phyloP scores from a whole-genome alignment of 2,329 filamentous ascomycete species.

The Diaporthe batatas region DNA sequence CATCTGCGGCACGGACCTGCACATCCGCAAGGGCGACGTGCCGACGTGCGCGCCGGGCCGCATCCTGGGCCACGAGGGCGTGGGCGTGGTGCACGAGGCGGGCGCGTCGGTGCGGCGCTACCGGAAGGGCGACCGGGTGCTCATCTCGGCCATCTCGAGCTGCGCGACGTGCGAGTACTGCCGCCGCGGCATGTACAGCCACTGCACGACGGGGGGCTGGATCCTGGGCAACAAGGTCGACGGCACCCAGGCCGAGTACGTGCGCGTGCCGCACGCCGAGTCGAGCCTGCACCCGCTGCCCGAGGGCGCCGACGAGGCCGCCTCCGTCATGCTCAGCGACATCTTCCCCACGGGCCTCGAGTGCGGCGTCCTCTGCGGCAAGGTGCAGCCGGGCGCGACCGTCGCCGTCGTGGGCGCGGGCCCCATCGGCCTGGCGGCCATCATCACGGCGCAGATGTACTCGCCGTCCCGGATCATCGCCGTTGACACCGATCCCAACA shows the following conservation, averaged over 20 bases:
- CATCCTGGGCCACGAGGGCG: slow-evolving; percentile 67
- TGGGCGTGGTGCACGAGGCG: slow-evolving; percentile 61
- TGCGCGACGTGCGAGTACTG: slow-evolving; percentile 67
- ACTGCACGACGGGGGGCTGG: slow-evolving; percentile 68
- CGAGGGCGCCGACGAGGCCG: slow-evolving; percentile 54
- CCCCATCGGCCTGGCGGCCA: slow-evolving; percentile 66
- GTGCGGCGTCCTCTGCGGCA: slow-evolving; percentile 64
- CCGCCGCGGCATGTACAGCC: slow-evolving; percentile 63
- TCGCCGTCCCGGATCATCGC: slow-evolving; percentile 64
- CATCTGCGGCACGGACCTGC: slow-evolving; percentile 68
- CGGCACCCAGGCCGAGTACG: slow-evolving; percentile 70
- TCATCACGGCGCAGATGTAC: slow-evolving; percentile 68
- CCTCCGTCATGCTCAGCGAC: slow-evolving; percentile 66
- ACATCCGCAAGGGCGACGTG: slow-evolving; percentile 68
- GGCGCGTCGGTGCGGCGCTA: slow-evolving; percentile 61
- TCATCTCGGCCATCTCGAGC: slow-evolving; percentile 64
- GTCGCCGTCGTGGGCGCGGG: slow-evolving; percentile 69
- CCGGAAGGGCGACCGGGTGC: slow-evolving; percentile 63
- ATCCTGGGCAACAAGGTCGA: slow-evolving; percentile 65
- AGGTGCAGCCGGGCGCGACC: slow-evolving; percentile 63
- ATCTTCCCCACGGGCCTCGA: slow-evolving; percentile 70
- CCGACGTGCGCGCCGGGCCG: slow-evolving; percentile 59
- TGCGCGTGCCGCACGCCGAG: slow-evolving; percentile 64
- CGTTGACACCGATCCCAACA: slow-evolving; percentile 63
- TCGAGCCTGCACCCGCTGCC: slow-evolving; percentile 62